Conservation (phyloP, 257 asterid species). For the Solanum pennellii region DNA sequence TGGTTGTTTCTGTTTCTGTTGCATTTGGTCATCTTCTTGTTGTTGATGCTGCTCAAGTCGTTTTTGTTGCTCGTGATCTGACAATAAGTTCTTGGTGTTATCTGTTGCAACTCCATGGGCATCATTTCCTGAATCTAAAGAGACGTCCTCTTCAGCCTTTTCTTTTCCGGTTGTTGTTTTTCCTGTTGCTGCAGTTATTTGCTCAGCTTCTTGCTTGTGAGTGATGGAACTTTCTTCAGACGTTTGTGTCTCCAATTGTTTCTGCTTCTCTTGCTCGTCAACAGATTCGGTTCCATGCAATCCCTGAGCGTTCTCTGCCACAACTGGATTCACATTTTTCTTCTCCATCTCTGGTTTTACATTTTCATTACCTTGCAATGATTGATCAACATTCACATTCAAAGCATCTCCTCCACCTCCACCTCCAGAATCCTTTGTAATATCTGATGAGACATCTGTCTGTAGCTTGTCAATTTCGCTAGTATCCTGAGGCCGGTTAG, state of each 20-base stretch:
- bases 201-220: constrained; percentile 27
- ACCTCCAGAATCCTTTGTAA: background rate
- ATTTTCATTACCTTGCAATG: background rate
- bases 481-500: background rate
- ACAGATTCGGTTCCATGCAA: constrained; percentile 5
- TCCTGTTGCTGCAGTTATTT: constrained; percentile 1
- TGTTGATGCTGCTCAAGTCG: constrained; percentile 52
- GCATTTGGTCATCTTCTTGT: constrained; percentile 45
- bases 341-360: background rate
- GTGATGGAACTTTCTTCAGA: constrained; percentile 38
- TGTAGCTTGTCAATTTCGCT: background rate
- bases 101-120: constrained; percentile 1
- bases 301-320: constrained; percentile 1
- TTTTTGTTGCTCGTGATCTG: constrained; percentile 51
- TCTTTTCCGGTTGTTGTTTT: background rate
- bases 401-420: background rate
- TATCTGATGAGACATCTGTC: constrained; percentile 7
- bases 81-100: constrained; percentile 16
- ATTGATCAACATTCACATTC: background rate
- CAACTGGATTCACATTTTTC: background rate
- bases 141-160: constrained; percentile 6
- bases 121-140: background rate
- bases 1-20: constrained; percentile 7
- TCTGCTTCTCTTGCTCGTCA: constrained; percentile 40
- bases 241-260: constrained; percentile 13